Evolutionary conservation across 2,329 filamentous ascomycete genomes (phyloP).

Genomic region (Sordariomycetes sp.): DNA sequence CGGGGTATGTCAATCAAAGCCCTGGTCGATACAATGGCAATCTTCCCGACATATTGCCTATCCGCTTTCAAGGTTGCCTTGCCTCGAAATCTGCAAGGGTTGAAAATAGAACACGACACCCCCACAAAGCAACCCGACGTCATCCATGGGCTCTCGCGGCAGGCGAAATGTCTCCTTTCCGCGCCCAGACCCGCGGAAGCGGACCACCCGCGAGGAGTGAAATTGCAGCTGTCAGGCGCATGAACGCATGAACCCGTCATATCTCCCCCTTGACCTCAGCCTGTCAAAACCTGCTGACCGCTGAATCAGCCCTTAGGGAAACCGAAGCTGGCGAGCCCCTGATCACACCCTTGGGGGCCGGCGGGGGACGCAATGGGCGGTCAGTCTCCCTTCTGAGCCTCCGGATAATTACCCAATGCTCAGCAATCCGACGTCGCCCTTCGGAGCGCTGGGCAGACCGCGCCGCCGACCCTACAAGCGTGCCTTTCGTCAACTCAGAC

Average conservation of each 20-base stretch:
- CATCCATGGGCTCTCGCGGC: background rate
- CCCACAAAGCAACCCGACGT: background rate
- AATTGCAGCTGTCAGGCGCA: constrained; percentile 2
- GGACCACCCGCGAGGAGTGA: background rate
- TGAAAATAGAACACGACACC: background rate
- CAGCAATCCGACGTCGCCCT: background rate
- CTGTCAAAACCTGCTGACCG: background rate
- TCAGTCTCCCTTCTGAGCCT: background rate
- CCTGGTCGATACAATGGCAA: background rate
- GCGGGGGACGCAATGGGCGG: background rate
- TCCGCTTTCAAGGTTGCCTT: background rate
- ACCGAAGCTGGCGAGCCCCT: background rate
- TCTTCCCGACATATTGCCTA: constrained; percentile 1
- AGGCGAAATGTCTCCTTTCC: background rate
- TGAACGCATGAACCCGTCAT: constrained; percentile 9
- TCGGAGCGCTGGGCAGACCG: background rate
- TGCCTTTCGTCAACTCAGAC: background rate
- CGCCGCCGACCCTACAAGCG: background rate
- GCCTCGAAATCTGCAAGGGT: background rate
- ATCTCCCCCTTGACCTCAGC: constrained; percentile 1
- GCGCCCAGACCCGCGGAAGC: background rate
- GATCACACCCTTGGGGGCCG: background rate
- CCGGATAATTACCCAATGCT: background rate
- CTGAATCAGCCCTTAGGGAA: constrained; percentile 2
- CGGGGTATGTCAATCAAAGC: background rate